phyloP scores from a whole-genome alignment of 2,329 filamentous ascomycete genomes.

The Trichoderma pleuroti region DNA sequence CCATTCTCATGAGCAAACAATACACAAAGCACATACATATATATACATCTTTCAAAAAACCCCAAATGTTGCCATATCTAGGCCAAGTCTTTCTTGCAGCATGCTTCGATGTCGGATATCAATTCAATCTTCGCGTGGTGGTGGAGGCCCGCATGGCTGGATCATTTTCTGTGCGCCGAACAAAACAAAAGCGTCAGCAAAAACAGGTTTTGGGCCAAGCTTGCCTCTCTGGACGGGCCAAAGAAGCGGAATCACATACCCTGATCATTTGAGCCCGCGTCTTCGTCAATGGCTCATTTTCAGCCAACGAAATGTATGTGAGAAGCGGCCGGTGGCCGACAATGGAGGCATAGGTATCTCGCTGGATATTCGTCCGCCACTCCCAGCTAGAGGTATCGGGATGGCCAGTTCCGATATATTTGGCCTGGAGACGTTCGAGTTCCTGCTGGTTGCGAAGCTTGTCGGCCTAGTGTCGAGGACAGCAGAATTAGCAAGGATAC shows the following conservation, averaged over 20 bases:
- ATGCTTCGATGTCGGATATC: conserved; percentile 21
- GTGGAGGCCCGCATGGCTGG: conserved; percentile 58
- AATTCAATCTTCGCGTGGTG: conserved; percentile 51
- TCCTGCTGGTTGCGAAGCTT: conserved; percentile 97
- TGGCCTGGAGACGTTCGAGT: conserved; percentile 92
- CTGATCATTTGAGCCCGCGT: conserved; percentile 78
- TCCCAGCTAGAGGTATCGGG: conserved; percentile 97
- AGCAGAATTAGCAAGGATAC: background rate
- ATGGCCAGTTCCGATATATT: conserved; percentile 93
- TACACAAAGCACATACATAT: background rate
- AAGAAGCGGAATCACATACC: conserved; percentile 36
- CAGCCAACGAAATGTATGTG: conserved; percentile 82
- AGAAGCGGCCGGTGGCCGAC: conserved; percentile 86
- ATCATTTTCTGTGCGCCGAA: conserved; percentile 59
- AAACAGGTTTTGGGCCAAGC: background rate
- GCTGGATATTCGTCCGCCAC: conserved; percentile 92
- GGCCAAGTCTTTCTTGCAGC: background rate
- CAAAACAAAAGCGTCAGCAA: conserved; percentile 11
- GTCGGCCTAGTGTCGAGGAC: conserved; percentile 62
- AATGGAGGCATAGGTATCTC: conserved; percentile 86
- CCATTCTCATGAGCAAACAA: background rate
- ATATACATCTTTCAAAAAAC: background rate
- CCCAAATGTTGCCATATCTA: background rate
- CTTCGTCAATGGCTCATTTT: conserved; percentile 80
- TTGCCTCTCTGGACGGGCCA: no score